phyloP scores from a whole-genome alignment of 2,329 filamentous ascomycete species.

The Aspergillus ochraceus region DNA sequence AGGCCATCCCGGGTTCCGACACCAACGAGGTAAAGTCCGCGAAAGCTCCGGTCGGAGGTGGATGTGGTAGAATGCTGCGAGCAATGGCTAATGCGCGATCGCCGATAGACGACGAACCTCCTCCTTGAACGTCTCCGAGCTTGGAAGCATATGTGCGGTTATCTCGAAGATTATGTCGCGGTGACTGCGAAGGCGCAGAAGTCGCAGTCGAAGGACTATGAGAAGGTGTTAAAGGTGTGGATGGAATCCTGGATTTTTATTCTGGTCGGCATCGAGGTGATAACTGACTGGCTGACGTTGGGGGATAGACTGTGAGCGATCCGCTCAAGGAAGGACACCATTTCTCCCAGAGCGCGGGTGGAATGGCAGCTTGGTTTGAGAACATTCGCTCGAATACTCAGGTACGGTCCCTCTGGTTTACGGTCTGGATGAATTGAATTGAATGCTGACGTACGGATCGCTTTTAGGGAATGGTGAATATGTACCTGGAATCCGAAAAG shows the following conservation, averaged over 20 bases:
- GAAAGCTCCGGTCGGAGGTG: conserved; percentile 5
- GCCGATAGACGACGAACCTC: conserved; percentile 67
- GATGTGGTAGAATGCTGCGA: background rate
- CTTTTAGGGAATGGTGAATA: conserved; percentile 74
- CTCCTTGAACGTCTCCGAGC: conserved; percentile 86
- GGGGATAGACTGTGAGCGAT: conserved; percentile 70
- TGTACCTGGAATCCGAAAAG: conserved; percentile 88
- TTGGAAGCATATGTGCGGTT: conserved; percentile 92
- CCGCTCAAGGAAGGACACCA: conserved; percentile 88
- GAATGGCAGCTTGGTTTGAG: conserved; percentile 87
- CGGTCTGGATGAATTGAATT: background rate
- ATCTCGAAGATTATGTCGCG: conserved; percentile 85
- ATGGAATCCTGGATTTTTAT: background rate
- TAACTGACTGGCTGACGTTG: conserved; percentile 5
- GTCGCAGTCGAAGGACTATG: conserved; percentile 87
- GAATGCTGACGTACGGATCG: background rate
- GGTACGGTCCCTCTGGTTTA: conserved; percentile 42
- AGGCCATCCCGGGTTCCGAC: conserved; percentile 42
- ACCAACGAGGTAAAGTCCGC: conserved; percentile 38
- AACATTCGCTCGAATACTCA: conserved; percentile 90
- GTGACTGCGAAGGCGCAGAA: conserved; percentile 85
- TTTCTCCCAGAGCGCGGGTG: conserved; percentile 87
- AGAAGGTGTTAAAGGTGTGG: conserved; percentile 81
- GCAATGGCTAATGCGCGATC: background rate
- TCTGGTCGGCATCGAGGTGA: background rate